A percentile compares a stretch with the other conserved stretches of the same genome.
Conservation (phyloP, 2,329 filamentous ascomycete genomes). For the Diaporthe helianthi region DNA sequence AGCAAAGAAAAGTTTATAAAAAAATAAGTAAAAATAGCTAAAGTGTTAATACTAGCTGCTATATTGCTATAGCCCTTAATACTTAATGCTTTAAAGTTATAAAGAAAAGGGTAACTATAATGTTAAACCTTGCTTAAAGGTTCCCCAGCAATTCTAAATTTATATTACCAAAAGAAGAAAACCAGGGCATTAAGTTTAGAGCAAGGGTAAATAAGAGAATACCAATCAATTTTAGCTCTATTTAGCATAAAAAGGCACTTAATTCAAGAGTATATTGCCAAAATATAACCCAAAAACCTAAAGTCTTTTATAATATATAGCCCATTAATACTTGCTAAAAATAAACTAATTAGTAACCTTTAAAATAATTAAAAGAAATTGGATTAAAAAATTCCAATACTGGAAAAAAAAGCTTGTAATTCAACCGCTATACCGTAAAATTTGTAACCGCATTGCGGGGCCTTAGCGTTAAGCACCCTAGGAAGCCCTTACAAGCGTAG, state of each 20-base stretch:
- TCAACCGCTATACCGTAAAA: too few relatives aligned
- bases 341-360: background rate
- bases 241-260: background rate
- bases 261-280: background rate
- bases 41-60: background rate
- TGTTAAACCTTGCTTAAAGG: background rate
- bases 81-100: background rate
- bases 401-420: background rate
- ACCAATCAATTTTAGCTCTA: background rate
- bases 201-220: background rate
- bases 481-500: background rate
- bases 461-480: background rate
- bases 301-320: background rate
- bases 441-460: too few relatives aligned
- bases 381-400: background rate
- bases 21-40: background rate
- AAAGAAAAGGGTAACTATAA: background rate
- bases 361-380: background rate
- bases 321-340: background rate
- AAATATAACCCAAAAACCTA: background rate
- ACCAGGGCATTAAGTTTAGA: background rate
- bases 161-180: background rate
- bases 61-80: background rate
- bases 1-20: background rate
- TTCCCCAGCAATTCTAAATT: background rate